Evolutionary conservation across 306 rosid genomes (phyloP).

Genomic region (Glycyrrhiza uralensis): DNA sequence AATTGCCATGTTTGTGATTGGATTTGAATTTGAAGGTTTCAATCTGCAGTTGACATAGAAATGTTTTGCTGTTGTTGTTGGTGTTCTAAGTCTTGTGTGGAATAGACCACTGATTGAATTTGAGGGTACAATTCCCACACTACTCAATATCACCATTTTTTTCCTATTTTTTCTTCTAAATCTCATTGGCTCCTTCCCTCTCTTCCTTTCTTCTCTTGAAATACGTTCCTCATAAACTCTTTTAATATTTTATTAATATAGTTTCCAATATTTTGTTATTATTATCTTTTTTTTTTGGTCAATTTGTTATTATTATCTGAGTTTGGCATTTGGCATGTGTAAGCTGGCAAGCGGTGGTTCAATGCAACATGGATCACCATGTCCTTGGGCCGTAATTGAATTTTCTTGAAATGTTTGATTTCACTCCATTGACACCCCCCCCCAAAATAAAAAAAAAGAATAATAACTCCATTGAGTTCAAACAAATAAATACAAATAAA

Average conservation of each 20-base stretch:
- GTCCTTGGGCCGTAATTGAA: neutral
- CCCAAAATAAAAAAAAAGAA: no score
- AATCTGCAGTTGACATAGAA: constrained; percentile 11
- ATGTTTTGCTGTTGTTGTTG: neutral
- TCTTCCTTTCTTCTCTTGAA: neutral
- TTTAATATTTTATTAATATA: no score
- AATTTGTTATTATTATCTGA: no score
- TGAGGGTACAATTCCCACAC: constrained; percentile 18
- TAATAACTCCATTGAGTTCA: no score
- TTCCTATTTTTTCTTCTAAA: neutral
- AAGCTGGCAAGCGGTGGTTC: neutral
- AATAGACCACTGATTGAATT: constrained; percentile 12
- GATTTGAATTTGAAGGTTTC: constrained; percentile 7
- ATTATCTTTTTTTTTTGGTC: no score
- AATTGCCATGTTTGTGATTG: constrained; percentile 29
- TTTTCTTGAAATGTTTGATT: no score
- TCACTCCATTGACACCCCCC: no score
- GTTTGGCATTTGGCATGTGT: neutral
- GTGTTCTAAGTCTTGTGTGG: neutral
- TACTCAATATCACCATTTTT: constrained; percentile 19
- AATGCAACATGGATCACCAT: neutral
- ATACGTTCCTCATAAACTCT: no score
- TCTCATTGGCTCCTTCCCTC: neutral
- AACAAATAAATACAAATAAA: no score
- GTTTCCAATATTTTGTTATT: no score